Conservation (phyloP, 441 rosid genomes). For the Corymbia citriodora region DNA sequence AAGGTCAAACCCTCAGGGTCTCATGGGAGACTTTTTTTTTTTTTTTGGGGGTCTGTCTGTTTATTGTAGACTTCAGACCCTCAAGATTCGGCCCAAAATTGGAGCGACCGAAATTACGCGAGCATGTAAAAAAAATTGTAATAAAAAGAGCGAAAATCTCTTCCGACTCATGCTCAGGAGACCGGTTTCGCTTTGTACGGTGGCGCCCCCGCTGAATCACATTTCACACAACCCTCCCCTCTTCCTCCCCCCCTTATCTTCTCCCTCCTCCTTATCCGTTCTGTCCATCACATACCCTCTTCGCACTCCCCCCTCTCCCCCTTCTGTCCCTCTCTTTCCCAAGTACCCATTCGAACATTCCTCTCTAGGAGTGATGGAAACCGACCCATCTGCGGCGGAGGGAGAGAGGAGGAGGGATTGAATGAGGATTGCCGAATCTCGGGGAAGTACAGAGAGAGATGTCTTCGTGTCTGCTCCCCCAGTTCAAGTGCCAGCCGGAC, state of each 20-base stretch:
- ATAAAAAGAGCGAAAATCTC: conserved; percentile 1
- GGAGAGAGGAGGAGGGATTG: not conserved
- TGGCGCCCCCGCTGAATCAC: not conserved
- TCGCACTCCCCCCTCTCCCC: not conserved
- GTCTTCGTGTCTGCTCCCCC: conserved; percentile 76
- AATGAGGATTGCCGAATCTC: not conserved
- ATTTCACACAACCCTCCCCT: conserved; percentile 1
- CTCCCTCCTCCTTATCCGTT: conserved; percentile 28
- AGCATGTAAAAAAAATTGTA: not conserved
- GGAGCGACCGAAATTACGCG: not conserved
- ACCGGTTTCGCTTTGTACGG: not conserved
- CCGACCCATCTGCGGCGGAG: not conserved
- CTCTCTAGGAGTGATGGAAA: not conserved
- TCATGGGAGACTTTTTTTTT: not conserved
- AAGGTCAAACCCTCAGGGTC: not conserved
- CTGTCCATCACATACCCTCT: conserved; percentile 9
- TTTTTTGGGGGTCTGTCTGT: too few species aligned
- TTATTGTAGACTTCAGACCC: not conserved
- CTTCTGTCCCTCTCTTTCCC: not conserved
- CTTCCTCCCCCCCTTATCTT: conserved; percentile 4
- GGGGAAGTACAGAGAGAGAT: conserved; percentile 28
- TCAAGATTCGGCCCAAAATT: not conserved
- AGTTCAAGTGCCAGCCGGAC: conserved; percentile 90
- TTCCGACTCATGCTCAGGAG: not conserved
- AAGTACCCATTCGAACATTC: not conserved